Percentiles rank a stretch among this genome's conserved stretches.
phyloP scores from a whole-genome alignment of 2,329 filamentous ascomycete genomes.

The Exophiala phaeomuriformis region DNA sequence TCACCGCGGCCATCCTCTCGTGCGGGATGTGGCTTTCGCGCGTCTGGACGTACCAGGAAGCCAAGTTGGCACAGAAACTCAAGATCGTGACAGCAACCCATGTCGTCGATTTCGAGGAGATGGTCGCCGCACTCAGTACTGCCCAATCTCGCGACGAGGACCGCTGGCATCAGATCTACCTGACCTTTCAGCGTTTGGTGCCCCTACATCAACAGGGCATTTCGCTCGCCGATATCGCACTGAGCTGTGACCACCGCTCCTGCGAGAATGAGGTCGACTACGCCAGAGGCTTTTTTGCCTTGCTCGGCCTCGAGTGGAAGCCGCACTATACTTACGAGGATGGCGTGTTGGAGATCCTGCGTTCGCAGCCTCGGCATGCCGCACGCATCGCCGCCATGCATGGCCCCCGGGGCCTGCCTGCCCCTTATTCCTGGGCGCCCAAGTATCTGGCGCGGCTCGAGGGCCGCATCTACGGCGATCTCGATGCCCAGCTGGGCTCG shows the following conservation, averaged over 20 bases:
- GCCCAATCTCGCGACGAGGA: background rate
- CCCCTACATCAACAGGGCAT: background rate
- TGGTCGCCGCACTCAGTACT: background rate
- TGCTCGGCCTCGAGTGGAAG: constrained; percentile 1
- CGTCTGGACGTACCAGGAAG: background rate
- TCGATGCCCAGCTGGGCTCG: background rate
- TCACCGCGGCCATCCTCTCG: background rate
- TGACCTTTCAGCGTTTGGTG: background rate
- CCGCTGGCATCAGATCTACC: background rate
- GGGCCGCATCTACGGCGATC: background rate
- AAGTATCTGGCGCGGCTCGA: background rate
- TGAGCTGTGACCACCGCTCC: background rate
- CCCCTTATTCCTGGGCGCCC: background rate
- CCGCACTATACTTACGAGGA: background rate
- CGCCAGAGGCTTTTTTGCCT: background rate
- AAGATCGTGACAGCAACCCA: background rate
- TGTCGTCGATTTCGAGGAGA: background rate
- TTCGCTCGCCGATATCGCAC: background rate
- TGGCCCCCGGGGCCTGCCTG: background rate
- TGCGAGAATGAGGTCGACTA: background rate
- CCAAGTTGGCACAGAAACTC: background rate
- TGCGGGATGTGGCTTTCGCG: background rate
- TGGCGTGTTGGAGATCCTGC: background rate
- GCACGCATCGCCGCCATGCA: background rate
- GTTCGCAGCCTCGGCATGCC: background rate